These are phyloP conservation scores for Aspergillus nomiae DNA, from an alignment of 2,329 filamentous ascomycete species.

Conservation along the genomic window DNA sequence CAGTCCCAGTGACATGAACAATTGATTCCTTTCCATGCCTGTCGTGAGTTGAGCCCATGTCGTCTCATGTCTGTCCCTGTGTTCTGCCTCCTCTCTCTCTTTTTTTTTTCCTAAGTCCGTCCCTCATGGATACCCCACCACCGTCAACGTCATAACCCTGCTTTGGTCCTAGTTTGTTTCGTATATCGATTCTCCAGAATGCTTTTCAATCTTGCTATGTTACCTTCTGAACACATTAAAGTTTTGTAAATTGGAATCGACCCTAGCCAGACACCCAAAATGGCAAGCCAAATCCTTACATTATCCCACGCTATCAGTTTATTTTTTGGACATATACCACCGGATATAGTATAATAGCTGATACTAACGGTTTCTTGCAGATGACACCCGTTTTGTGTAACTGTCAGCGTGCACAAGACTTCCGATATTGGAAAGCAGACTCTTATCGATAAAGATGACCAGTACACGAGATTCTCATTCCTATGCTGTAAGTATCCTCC, in stretches of 20 bases:
- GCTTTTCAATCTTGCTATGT: conserved; percentile 4
- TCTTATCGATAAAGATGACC: conserved; percentile 36
- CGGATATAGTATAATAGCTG: background rate
- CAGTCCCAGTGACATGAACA: conserved; percentile 20
- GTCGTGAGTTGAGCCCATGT: conserved; percentile 35
- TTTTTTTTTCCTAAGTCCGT: conserved; percentile 9
- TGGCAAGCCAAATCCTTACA: background rate
- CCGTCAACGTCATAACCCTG: conserved; percentile 1
- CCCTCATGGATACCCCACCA: conserved; percentile 1
- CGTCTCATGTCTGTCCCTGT: conserved; percentile 7
- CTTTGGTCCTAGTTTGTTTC: background rate
- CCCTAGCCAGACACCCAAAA: background rate
- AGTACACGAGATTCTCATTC: conserved; percentile 45
- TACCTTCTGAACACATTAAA: background rate
- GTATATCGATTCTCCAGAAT: background rate
- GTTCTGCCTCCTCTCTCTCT: conserved; percentile 8
- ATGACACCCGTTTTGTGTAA: conserved; percentile 36
- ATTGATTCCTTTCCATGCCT: conserved; percentile 27
- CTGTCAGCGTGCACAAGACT: conserved; percentile 33
- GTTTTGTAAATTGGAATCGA: background rate
- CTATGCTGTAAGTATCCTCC: conserved; percentile 37
- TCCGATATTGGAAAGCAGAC: conserved; percentile 23
- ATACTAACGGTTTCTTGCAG: conserved; percentile 27
- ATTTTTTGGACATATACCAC: background rate
- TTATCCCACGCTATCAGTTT: background rate